Evolutionary conservation across 2,329 filamentous ascomycete genomes (phyloP), one percentile per base, ranked within the genome.

Genomic region (Colletotrichum tropicale): DNA sequence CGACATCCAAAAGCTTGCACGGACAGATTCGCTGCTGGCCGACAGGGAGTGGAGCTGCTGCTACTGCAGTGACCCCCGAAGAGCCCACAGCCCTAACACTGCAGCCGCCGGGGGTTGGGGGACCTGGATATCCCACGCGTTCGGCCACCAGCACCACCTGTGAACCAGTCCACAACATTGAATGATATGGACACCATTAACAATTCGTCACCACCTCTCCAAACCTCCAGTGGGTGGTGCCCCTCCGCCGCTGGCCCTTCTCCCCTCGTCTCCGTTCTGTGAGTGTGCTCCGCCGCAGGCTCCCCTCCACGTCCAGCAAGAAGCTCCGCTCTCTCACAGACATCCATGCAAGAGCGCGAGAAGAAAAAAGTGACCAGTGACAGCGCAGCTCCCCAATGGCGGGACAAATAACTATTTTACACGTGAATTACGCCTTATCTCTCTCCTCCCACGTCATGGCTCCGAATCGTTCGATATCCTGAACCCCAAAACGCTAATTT

Each of bases 401-500:
- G 70, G 70, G 73, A 75, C 73, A 65, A 56, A 73, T 71, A 71
- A n/a, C 64, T 67, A 71, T 73, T 75, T 73, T 75, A 75, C 70
- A 73, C 15, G 73, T 52, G 73, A 73, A 75, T 75, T 73, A 8
- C 64, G 62, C 73, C 70, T 75, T 75, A 75, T 75, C 73, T 73
- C 70, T 26, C 16, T 16, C 21, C 30, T 62, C 64, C 73, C 64
- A 56, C 73, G 73, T 73, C 73, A 75, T 75, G 70, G 18, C 43
- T 26, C 32, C 21, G 30, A 28, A 73, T 75, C 73, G 73, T 67
- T 64, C 70, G 69, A 75, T 68, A 30, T 36, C 15, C 15, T 1
- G 4, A 52, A 28, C n/a, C 18, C 48, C 48, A 30, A 67, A 67
- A 58, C 48, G 48, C 48, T 52, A 67, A 55, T 32, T 28, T 56